These are phyloP conservation scores for Silene vulgaris DNA, from an alignment of 179 eudicot species.

Conservation along the genomic window DNA sequence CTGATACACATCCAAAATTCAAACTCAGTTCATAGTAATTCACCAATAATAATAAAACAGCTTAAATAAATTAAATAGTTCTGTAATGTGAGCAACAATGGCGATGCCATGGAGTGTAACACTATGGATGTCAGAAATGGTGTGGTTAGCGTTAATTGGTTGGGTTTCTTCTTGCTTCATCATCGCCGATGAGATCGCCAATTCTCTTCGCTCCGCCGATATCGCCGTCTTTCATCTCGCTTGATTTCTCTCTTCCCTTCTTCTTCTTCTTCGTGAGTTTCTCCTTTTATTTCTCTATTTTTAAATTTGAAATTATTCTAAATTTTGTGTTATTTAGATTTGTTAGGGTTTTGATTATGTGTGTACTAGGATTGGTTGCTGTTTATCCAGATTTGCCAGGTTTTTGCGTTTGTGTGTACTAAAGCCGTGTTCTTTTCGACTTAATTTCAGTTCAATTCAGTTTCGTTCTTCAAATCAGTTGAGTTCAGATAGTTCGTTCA, in stretches of 20 bases:
- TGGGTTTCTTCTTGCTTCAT: conserved; percentile 69
- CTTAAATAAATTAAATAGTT: too few species aligned
- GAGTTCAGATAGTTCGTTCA: not conserved
- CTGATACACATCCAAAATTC: not conserved
- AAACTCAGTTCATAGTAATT: not conserved
- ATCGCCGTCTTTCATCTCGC: conserved; percentile 61
- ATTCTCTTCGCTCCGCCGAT: conserved; percentile 57
- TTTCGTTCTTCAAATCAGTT: not conserved
- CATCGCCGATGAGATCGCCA: conserved; percentile 79
- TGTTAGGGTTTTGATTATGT: too few species aligned
- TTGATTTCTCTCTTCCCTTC: conserved; percentile 22
- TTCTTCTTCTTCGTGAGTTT: not conserved
- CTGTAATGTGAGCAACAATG: conserved; percentile 30
- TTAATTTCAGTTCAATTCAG: not conserved
- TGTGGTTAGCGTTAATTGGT: conserved; percentile 56
- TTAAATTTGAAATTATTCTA: not conserved
- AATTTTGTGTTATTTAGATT: too few species aligned
- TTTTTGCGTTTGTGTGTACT: too few species aligned
- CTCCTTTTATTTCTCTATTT: not conserved
- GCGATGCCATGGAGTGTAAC: conserved; percentile 69
- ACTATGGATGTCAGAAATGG: conserved; percentile 53
- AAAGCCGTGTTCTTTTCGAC: not conserved
- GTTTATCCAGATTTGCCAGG: too few species aligned
- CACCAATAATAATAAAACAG: not conserved
- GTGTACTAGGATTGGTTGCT: too few species aligned